phyloP scores from a whole-genome alignment of 2,329 filamentous ascomycete genomes.

The Colletotrichum orbiculare region DNA sequence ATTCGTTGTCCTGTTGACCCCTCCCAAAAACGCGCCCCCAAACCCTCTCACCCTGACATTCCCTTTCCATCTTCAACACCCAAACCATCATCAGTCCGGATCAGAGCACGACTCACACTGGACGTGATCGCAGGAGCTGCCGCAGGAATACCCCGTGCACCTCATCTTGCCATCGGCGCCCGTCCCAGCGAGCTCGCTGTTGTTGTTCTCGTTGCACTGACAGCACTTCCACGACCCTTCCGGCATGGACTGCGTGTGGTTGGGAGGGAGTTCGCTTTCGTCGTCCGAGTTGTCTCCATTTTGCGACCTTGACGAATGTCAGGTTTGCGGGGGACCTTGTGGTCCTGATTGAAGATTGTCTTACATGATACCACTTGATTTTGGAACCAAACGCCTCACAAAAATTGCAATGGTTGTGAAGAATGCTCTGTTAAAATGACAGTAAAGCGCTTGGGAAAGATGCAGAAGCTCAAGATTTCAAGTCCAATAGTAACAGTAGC shows the following conservation, averaged over 20 bases:
- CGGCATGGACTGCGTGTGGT: neutral
- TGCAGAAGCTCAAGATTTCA: no score
- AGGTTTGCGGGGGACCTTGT: neutral
- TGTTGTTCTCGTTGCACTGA: constrained; percentile 12
- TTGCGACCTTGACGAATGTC: neutral
- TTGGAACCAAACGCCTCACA: neutral
- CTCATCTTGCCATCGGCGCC: constrained; percentile 11
- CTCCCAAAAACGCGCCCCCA: no score
- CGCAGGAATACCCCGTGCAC: constrained; percentile 1
- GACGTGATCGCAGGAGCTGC: neutral
- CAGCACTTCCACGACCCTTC: constrained; percentile 21
- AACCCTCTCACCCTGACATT: no score
- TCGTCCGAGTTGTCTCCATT: constrained; percentile 2
- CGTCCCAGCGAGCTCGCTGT: constrained; percentile 19
- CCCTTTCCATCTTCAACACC: neutral
- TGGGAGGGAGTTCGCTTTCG: neutral
- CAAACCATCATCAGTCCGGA: neutral
- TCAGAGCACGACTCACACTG: constrained; percentile 21
- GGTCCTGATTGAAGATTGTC: neutral
- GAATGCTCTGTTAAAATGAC: no score
- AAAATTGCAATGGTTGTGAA: no score
- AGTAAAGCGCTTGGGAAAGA: no score
- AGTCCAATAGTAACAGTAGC: no score
- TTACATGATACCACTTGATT: neutral
- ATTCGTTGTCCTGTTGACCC: neutral